phyloP scores from a whole-genome alignment of 495 filamentous ascomycete species.

The Ascobolus immersus region DNA sequence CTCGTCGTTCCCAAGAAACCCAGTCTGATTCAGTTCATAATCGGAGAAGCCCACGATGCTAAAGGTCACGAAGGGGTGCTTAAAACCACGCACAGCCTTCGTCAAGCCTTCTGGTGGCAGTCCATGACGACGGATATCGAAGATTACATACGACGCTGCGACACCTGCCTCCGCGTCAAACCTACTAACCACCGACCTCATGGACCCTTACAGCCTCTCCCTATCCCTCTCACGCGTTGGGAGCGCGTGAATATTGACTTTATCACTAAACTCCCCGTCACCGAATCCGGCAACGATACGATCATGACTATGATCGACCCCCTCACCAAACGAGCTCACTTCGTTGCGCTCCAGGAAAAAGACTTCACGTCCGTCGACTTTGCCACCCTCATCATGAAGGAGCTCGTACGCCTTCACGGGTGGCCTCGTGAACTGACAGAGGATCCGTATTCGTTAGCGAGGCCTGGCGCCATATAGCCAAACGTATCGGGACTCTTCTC shows the following conservation, averaged over 20 bases:
- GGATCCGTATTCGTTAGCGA: too few relatives aligned
- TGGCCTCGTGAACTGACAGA: too few relatives aligned
- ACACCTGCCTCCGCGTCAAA: neutral
- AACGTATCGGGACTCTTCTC: too few relatives aligned
- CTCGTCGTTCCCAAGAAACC: too few relatives aligned
- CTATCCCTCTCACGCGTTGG: neutral
- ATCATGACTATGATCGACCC: constrained; percentile 2
- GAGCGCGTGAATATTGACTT: constrained; percentile 2
- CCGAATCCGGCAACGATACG: neutral
- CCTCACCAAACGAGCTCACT: constrained; percentile 1
- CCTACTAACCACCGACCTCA: neutral
- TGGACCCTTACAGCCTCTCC: neutral
- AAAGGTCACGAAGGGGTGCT: neutral
- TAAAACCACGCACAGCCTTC: neutral
- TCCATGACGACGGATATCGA: neutral
- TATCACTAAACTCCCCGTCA: constrained; percentile 1
- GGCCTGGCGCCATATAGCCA: too few relatives aligned
- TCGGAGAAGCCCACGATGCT: constrained; percentile 1
- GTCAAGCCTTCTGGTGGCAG: neutral
- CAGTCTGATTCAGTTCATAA: too few relatives aligned
- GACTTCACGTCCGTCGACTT: neutral
- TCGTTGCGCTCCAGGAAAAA: neutral
- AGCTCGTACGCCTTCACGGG: too few relatives aligned
- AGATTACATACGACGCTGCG: neutral
- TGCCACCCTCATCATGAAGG: neutral